Evolutionary conservation across 495 filamentous ascomycete species (phyloP).

Genomic region (Penicillium flavigenum): DNA sequence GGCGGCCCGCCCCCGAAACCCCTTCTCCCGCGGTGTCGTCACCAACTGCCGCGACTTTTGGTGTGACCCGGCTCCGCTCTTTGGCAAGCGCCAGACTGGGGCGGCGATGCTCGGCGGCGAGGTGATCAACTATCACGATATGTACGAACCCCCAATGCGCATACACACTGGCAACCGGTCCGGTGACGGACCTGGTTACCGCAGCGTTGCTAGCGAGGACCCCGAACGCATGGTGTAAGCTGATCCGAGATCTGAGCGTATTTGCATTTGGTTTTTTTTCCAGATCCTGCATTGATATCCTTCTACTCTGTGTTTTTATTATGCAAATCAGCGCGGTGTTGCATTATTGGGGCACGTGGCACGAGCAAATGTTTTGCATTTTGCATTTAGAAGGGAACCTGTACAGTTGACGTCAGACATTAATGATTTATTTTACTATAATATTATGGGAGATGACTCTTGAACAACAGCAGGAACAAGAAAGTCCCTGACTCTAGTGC

Average conservation of each 20-base stretch:
- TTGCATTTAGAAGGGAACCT: slow-evolving; percentile 24
- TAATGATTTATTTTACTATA: slow-evolving; percentile 15
- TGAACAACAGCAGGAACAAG: neutral
- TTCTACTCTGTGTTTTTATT: slow-evolving; percentile 11
- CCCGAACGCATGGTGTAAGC: slow-evolving; percentile 32
- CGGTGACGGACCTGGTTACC: slow-evolving; percentile 31
- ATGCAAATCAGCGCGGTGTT: slow-evolving; percentile 26
- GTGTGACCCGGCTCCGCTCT: slow-evolving; percentile 82
- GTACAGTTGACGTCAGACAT: slow-evolving; percentile 30
- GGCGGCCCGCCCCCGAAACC: slow-evolving; percentile 61
- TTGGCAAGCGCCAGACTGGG: slow-evolving; percentile 71
- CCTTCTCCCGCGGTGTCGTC: slow-evolving; percentile 76
- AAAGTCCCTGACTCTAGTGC: neutral
- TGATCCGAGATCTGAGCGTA: slow-evolving; percentile 7
- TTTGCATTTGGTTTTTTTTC: neutral
- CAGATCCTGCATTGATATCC: slow-evolving; percentile 9
- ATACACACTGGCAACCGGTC: slow-evolving; percentile 50
- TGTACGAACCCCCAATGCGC: slow-evolving; percentile 80
- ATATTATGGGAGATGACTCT: neutral
- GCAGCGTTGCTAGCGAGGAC: slow-evolving; percentile 44
- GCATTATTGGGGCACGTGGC: slow-evolving; percentile 23
- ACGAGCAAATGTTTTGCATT: slow-evolving; percentile 20
- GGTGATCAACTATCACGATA: slow-evolving; percentile 76
- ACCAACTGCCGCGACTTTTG: slow-evolving; percentile 96
- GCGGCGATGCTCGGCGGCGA: slow-evolving; percentile 74